phyloP scores from a whole-genome alignment of 2,329 filamentous ascomycete genomes.

The Onygena corvina region DNA sequence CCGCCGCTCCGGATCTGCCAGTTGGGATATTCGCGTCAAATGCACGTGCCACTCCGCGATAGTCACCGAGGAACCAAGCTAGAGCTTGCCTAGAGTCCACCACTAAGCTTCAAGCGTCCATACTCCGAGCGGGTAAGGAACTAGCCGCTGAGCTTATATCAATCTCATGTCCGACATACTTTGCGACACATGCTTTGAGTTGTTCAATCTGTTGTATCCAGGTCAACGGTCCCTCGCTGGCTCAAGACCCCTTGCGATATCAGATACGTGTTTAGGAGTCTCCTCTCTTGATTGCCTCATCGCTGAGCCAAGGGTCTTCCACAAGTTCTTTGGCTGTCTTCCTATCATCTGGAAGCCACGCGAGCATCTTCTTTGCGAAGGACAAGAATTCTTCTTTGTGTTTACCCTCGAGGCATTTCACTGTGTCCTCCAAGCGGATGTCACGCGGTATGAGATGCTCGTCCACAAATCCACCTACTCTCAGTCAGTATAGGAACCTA shows the following conservation, averaged over 20 bases:
- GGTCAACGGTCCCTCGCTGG: too few species aligned
- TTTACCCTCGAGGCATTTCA: slow-evolving; percentile 15
- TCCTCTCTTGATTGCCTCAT: background rate
- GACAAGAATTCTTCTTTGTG: slow-evolving; percentile 20
- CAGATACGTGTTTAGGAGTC: background rate
- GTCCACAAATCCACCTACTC: background rate
- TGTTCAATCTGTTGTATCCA: too few species aligned
- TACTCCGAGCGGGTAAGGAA: too few species aligned
- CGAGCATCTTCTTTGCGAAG: slow-evolving; percentile 23
- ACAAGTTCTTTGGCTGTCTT: slow-evolving; percentile 23
- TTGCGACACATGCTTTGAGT: too few species aligned
- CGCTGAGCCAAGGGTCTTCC: slow-evolving; percentile 20
- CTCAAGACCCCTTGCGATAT: background rate
- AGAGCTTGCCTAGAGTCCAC: too few species aligned
- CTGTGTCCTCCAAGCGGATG: background rate
- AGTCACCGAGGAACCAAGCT: too few species aligned
- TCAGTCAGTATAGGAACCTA: background rate
- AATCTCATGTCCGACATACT: too few species aligned
- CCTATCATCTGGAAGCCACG: slow-evolving; percentile 25
- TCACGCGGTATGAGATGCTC: background rate
- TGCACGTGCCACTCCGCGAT: too few species aligned
- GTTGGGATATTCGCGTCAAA: too few species aligned
- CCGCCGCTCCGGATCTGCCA: too few species aligned
- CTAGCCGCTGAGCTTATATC: too few species aligned
- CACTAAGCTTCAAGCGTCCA: too few species aligned